phyloP scores from a whole-genome alignment of 1,284 basidiomycete genomes.

The Coniferiporia weirii region DNA sequence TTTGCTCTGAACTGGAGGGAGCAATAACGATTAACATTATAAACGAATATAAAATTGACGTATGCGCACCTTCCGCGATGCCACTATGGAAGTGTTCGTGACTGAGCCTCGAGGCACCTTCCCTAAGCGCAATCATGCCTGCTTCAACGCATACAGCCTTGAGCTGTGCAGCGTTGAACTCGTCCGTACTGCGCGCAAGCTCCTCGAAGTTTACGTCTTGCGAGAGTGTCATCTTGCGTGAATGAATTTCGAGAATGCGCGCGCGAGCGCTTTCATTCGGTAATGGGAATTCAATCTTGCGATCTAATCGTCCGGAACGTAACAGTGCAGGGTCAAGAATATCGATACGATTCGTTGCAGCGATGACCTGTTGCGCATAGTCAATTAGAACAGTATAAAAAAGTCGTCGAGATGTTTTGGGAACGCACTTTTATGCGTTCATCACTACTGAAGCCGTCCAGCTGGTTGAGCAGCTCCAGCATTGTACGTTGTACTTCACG shows the following conservation, averaged over 20 bases:
- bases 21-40: slow-evolving; percentile 18
- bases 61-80: slow-evolving; percentile 76
- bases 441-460: slow-evolving; percentile 81
- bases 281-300: slow-evolving; percentile 80
- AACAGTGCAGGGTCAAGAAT: slow-evolving; percentile 84
- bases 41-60: neutral
- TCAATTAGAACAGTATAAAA: neutral
- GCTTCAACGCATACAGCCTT: slow-evolving; percentile 97
- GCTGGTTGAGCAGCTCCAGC: slow-evolving; percentile 75
- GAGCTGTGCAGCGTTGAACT: slow-evolving; percentile 73
- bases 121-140: slow-evolving; percentile 95
- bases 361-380: slow-evolving; percentile 74
- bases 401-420: neutral
- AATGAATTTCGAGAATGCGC: slow-evolving; percentile 75
- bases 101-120: slow-evolving; percentile 84
- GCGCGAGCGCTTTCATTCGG: slow-evolving; percentile 73
- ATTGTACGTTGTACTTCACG: slow-evolving; percentile 79
- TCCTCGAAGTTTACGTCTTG: slow-evolving; percentile 76
- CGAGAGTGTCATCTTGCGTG: slow-evolving; percentile 88
- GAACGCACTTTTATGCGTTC: slow-evolving; percentile 85
- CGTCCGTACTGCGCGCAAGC: slow-evolving; percentile 69
- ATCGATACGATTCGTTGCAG: slow-evolving; percentile 98
- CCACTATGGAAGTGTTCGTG: slow-evolving; percentile 95
- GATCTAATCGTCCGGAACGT: slow-evolving; percentile 69
- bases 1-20: slow-evolving; percentile 77